Evolutionary conservation across 805 yeast genomes (phyloP).

Genomic region (Cyberlindnera xishuangbannaensis): DNA sequence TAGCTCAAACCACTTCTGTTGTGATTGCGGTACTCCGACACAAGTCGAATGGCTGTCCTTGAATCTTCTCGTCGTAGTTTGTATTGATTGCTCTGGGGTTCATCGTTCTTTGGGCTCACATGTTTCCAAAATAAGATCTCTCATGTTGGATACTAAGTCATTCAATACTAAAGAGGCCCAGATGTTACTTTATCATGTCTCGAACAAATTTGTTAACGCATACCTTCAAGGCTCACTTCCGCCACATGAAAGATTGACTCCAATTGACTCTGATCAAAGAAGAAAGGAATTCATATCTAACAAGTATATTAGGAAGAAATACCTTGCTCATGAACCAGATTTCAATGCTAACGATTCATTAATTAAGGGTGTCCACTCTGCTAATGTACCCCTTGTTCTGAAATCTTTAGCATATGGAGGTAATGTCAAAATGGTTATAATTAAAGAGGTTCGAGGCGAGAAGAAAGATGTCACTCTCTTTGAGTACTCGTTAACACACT

Average conservation of each 20-base stretch:
- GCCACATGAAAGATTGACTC: slow-evolving; percentile 23
- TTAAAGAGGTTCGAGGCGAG: slow-evolving; percentile 20
- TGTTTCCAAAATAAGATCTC: slow-evolving; percentile 69
- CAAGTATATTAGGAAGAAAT: slow-evolving; percentile 58
- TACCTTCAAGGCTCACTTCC: slow-evolving; percentile 48
- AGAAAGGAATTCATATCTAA: slow-evolving; percentile 55
- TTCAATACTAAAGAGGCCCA: slow-evolving; percentile 54
- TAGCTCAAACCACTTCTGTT: slow-evolving; percentile 59
- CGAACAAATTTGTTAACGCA: slow-evolving; percentile 50
- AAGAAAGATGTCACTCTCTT: slow-evolving; percentile 29
- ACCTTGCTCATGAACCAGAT: slow-evolving; percentile 21
- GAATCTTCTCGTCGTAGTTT: slow-evolving; percentile 63
- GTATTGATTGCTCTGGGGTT: slow-evolving; percentile 84
- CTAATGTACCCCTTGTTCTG: slow-evolving; percentile 40
- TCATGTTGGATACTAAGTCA: slow-evolving; percentile 59
- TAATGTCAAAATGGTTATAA: slow-evolving; percentile 37
- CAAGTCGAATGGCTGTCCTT: slow-evolving; percentile 86
- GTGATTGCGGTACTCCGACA: slow-evolving; percentile 66
- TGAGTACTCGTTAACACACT: slow-evolving; percentile 51
- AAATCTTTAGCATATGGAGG: slow-evolving; percentile 43
- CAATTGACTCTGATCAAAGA: slow-evolving; percentile 36
- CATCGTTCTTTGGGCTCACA: slow-evolving; percentile 85
- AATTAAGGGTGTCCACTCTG: slow-evolving; percentile 47
- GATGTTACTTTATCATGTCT: slow-evolving; percentile 48
- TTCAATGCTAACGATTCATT: slow-evolving; percentile 31